Evolutionary conservation across 148 eudicot genomes (phyloP), one percentile per base, ranked within the genome.

Genomic region (Vaccinium vitisidaea): DNA sequence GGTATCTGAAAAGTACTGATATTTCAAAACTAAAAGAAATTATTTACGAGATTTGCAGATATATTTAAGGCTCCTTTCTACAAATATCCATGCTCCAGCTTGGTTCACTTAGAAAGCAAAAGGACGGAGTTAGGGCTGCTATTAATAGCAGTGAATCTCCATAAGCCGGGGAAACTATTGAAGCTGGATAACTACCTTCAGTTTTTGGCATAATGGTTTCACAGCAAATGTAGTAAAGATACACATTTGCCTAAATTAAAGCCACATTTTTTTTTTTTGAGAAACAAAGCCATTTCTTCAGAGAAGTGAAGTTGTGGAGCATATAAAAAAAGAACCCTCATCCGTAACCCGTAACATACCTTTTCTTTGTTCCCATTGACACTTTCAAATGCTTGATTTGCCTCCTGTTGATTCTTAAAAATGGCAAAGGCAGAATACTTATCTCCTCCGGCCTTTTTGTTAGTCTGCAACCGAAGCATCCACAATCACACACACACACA

Each of bases 341-440:
- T 67, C 58, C 8, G 25, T 59, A 25, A 71, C 83, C 58, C 8
- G 25, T 59, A 25, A 71, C 83, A 56, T 78, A 95, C 99, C 93
- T 86, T 87, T 76, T 78, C 92, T 69, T 80, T 90, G 61, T 53
- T 83, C 67, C 92, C 98, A 82, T 86, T 82, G 61, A 95, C 84
- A 52, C 86, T 85, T 81, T 90, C 91, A 82, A 89, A 97, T 53
- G 96, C 90, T 80, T 89, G 67, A 76, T 87, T 81, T 50, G 99
- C 96, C 83, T 90, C 93, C 67, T 87, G 85, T 61, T 89, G 91
- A 86, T 69, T 89, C 80, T 84, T 83, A 80, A 92, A 97, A 71
- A 85, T 86, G 75, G 89, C 91, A 58, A 90, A 65, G 74, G 91
- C 95, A 46, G 94, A 84, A 87, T 96, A 95, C 77, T 81, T 90